Evolutionary conservation across 108 stramenopile genomes (phyloP).

Genomic region (Cyclotella kingstonii): DNA sequence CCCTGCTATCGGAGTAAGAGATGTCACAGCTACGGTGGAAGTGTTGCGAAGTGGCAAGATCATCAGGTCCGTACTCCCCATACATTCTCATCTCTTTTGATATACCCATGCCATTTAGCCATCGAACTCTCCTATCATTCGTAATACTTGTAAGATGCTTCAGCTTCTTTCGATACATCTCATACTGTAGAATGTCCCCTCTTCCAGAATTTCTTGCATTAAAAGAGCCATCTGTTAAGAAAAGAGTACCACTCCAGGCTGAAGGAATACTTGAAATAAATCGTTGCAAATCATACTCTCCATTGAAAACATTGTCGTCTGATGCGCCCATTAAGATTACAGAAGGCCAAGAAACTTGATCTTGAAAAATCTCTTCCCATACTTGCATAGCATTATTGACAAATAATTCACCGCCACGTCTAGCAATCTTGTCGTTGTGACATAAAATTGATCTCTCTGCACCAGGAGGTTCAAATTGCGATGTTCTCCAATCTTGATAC

Average conservation of each 20-base stretch:
- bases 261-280: conserved; percentile 12
- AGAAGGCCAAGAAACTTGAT: conserved; percentile 26
- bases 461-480: conserved; percentile 6
- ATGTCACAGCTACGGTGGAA: conserved; percentile 27
- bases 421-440: conserved; percentile 24
- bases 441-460: conserved; percentile 8
- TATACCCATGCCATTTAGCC: conserved; percentile 22
- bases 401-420: background rate
- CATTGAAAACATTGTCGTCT: background rate
- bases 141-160: background rate
- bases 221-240: conserved; percentile 18
- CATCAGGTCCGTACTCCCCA: conserved; percentile 8
- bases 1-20: background rate
- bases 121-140: conserved; percentile 29
- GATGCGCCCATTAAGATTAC: conserved; percentile 22
- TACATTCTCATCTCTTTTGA: conserved; percentile 30
- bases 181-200: background rate
- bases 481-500: conserved; percentile 35
- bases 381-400: conserved; percentile 22
- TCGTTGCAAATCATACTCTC: conserved; percentile 12
- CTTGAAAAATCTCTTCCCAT: conserved; percentile 36
- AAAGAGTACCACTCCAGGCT: conserved; percentile 26
- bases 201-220: conserved; percentile 1
- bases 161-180: background rate
- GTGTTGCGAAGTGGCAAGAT: conserved; percentile 20